Base-by-base conservation (phyloP, 306 rosid genomes). In the Rosa multiflora region DNA sequence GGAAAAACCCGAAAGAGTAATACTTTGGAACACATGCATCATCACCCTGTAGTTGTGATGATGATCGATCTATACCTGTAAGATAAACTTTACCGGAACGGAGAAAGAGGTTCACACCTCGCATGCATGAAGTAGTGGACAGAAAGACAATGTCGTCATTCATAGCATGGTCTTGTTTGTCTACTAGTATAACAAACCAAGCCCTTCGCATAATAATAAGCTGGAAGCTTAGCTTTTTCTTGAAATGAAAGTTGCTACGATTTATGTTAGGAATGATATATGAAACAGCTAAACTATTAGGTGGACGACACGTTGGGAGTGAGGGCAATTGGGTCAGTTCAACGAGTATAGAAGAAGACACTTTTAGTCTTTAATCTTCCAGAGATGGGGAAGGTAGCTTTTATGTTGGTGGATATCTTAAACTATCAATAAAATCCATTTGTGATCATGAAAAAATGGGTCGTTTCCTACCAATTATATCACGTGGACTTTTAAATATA, bases 231-330 rank as follows among this genome's bases (percentile, higher is more conserved):
- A 37, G 46, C 23, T 3, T 66, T 66, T 66, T 35, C 13, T 63
- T 62, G 10, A 62, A 18, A 62, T 29, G 15, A 5, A 76, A 63
- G 48, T 64, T 47, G 23, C 66, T 12, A 56, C 62, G 37, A 53
- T 21, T 21, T 58, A 4, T 6, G 62, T 21, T 58, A 3, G 12
- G 21, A 39, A 9, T 73, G 68, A 74, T 40, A 29, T 51, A 42
- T 35, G 69, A 56, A 82, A 74, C 85, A 77, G 78, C 78, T 82
- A 79, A 77, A 7, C 78, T 56, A 70, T 64, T 62, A 72, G 79
- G 69, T 74, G 73, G 73, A 37, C 70, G 58, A 68, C 76, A 74
- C 73, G 79, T 73, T 83, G 73, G 83, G 77, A 37, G 58, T 18
- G 61, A 26, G 47, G 59, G 62, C 10, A 35, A 12, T 46, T 32